These are phyloP conservation scores for Sugiyamaella paludigena DNA, from an alignment of 1,139 yeast genomes.

Conservation along the genomic window DNA sequence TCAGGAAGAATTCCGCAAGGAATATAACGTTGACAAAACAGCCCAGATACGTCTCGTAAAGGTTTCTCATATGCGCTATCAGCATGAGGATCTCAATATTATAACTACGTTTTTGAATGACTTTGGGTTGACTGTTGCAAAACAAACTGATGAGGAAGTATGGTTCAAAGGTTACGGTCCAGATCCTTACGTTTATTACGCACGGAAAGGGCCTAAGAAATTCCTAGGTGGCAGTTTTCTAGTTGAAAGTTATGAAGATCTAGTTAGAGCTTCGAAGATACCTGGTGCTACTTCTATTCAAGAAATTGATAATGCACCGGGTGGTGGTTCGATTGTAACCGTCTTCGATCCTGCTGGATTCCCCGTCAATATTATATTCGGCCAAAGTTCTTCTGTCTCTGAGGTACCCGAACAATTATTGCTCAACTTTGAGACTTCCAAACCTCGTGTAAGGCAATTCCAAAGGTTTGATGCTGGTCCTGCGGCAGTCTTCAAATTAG, in stretches of 20 bases:
- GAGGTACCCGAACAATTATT: background rate
- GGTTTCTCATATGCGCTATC: constrained; percentile 9
- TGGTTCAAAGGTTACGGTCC: constrained; percentile 8
- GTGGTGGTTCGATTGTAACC: constrained; percentile 9
- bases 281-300: constrained; percentile 1
- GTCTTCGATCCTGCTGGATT: constrained; percentile 6
- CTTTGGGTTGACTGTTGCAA: constrained; percentile 6
- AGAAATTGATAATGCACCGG: constrained; percentile 3
- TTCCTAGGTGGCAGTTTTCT: constrained; percentile 9
- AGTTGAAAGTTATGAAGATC: constrained; percentile 7
- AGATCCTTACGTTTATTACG: constrained; percentile 10
- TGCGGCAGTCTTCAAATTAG: constrained; percentile 6
- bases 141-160: constrained; percentile 3
- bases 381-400: background rate
- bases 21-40: constrained; percentile 1
- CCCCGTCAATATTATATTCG: constrained; percentile 8
- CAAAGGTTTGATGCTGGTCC: constrained; percentile 11
- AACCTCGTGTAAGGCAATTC: constrained; percentile 6
- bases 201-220: constrained; percentile 4
- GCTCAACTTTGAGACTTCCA: constrained; percentile 3
- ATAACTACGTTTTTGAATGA: constrained; percentile 5
- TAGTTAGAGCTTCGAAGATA: background rate
- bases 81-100: constrained; percentile 7
- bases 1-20: constrained; percentile 1
- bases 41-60: constrained; percentile 2